Evolutionary conservation across 1,139 yeast species (phyloP).

Genomic region (Groenewaldozyma sp.): DNA sequence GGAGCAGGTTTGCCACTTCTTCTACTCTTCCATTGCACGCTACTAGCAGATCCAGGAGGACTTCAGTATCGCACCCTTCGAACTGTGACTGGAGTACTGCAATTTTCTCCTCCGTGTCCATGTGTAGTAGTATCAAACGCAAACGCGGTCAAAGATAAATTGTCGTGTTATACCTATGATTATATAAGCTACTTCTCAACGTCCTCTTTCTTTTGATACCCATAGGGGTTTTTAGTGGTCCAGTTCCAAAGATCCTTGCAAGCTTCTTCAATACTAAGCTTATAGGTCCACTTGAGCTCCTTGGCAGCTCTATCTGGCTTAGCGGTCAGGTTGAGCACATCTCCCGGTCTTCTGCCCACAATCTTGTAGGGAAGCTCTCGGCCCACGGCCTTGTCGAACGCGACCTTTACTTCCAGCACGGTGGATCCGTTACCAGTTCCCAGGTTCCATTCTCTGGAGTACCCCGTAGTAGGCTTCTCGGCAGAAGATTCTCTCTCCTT

Average conservation of each 20-base stretch:
- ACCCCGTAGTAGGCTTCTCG: slow-evolving; percentile 33
- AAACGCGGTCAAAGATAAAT: too few relatives aligned
- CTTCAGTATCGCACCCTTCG: slow-evolving; percentile 22
- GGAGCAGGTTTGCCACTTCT: slow-evolving; percentile 19
- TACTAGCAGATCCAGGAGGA: slow-evolving; percentile 28
- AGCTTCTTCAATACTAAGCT: slow-evolving; percentile 50
- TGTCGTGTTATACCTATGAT: neutral
- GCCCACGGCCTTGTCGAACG: slow-evolving; percentile 65
- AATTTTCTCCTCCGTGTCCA: slow-evolving; percentile 27
- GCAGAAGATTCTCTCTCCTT: slow-evolving; percentile 16
- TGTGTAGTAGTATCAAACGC: too few relatives aligned
- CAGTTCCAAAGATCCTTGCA: slow-evolving; percentile 73
- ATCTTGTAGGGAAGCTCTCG: slow-evolving; percentile 56
- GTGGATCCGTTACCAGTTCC: slow-evolving; percentile 78
- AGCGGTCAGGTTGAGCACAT: slow-evolving; percentile 68
- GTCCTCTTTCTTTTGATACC: slow-evolving; percentile 34
- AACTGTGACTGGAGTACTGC: slow-evolving; percentile 19
- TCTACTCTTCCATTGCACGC: slow-evolving; percentile 28
- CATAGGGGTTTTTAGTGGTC: slow-evolving; percentile 62
- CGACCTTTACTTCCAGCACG: slow-evolving; percentile 60
- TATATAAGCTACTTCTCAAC: slow-evolving; percentile 9
- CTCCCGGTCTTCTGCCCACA: slow-evolving; percentile 65
- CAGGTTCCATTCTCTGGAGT: slow-evolving; percentile 71
- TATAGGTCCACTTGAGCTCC: slow-evolving; percentile 61
- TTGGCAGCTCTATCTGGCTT: slow-evolving; percentile 55